Evolutionary conservation across 176 grass and related monocot genomes (phyloP), one percentile per base, ranked within the genome.

Genomic region (Cenchrus americanus): DNA sequence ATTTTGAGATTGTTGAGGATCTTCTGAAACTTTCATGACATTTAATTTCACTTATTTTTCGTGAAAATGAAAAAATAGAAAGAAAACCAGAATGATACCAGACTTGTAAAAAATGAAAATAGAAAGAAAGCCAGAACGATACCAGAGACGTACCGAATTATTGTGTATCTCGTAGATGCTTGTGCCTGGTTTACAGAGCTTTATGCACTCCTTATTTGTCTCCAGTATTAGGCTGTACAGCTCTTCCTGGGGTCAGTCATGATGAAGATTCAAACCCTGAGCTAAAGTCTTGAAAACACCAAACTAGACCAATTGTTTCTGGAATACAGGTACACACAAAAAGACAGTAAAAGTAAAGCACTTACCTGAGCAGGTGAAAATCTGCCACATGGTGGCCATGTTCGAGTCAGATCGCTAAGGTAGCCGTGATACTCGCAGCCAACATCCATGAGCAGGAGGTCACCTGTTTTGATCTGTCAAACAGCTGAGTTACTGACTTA

Each of bases 381-480:
- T n/a, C 58, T 88, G 64, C 93, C 93, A 26, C 79, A 90, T 55
- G 93, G 93, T 71, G 91, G 40, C 96, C 96, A 96, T 42, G 96
- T 96, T 26, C 93, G 87, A 21, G 93, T 99, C 78, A 99, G 73
- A 55, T 99, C 96, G 58, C 91, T 96, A 48, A 99, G 83, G 81
- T 99, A 99, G 75, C 96, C 96, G 83, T 99, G 93, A 30, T 96
- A 96, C 92, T 99, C 93, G 21, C 96, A 99, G 58, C 96, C 93
- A 82, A 99, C 85, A 89, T 99, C 93, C 96, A 99, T 96, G 80
- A 96, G 91, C 54, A 99, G 60, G 46, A 99, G 89, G 70, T 99
- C 91, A 73, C 91, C 96, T 58, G 88, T 68, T 72, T 73, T 96
- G 76, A 96, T 89, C 93, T 94, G 84, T 92, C 78, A 90, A 83